phyloP scores from a whole-genome alignment of 495 filamentous ascomycete species.

The Podospora pseudocomata region DNA sequence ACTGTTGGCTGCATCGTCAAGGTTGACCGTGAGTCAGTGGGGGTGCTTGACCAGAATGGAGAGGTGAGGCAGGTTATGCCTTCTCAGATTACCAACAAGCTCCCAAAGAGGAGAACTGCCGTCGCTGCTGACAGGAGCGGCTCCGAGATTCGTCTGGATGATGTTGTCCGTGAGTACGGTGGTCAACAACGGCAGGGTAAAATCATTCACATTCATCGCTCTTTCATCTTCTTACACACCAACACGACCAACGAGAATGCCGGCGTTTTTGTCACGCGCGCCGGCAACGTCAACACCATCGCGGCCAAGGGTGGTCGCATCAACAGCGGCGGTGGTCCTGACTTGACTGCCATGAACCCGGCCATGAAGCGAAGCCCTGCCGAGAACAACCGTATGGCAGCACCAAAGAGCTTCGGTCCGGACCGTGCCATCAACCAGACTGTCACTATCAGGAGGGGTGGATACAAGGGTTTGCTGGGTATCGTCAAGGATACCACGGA shows the following conservation, averaged over 20 bases:
- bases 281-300: conserved; percentile 78
- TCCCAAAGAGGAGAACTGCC: conserved; percentile 71
- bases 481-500: conserved; percentile 93
- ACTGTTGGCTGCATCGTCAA: conserved; percentile 93
- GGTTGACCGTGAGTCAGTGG: conserved; percentile 87
- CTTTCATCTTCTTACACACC: conserved; percentile 82
- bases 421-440: conserved; percentile 90
- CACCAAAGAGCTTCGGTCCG: conserved; percentile 72
- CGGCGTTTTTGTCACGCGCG: conserved; percentile 84
- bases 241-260: conserved; percentile 81
- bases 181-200: conserved; percentile 82
- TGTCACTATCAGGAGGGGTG: conserved; percentile 75
- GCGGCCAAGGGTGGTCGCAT: conserved; percentile 84
- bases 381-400: conserved; percentile 58
- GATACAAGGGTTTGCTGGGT: conserved; percentile 88
- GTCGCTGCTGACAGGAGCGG: conserved; percentile 92
- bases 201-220: conserved; percentile 88
- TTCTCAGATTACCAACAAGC: conserved; percentile 84
- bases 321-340: conserved; percentile 61
- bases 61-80: conserved; percentile 77
- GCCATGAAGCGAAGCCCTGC: conserved; percentile 63
- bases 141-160: conserved; percentile 85
- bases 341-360: conserved; percentile 90
- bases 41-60: conserved; percentile 85
- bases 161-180: conserved; percentile 84